A percentile compares a stretch with the other conserved stretches of the same genome.
phyloP scores from a whole-genome alignment of 2,329 filamentous ascomycete species.

The Pseudogymnoascus sp. region DNA sequence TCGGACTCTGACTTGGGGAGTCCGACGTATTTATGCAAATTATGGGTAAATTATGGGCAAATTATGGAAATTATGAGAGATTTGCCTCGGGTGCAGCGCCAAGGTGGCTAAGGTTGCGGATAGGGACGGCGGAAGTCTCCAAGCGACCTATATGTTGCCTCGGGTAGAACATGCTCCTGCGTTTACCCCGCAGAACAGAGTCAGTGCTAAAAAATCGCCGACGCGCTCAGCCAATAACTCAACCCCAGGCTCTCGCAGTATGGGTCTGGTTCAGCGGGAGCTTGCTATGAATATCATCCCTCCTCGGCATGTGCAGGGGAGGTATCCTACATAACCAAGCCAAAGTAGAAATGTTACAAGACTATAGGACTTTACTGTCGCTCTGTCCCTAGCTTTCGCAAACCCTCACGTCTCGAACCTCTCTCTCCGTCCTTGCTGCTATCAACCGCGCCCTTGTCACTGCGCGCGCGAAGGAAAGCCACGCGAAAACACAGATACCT shows the following conservation, averaged over 20 bases:
- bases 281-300: background rate
- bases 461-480: background rate
- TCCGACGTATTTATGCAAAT: background rate
- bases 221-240: background rate
- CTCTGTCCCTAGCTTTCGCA: background rate
- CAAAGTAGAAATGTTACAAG: background rate
- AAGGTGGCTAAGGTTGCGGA: background rate
- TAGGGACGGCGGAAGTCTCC: background rate
- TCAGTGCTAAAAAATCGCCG: background rate
- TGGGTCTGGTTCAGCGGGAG: background rate
- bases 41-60: background rate
- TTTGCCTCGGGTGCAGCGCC: background rate
- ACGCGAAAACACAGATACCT: background rate
- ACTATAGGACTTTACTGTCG: background rate
- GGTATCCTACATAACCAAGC: background rate
- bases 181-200: background rate
- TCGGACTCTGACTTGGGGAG: background rate
- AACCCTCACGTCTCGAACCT: background rate
- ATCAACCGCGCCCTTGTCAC: background rate
- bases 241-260: background rate
- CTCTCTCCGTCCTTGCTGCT: background rate
- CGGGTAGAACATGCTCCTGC: background rate
- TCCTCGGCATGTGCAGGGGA: slow-evolving; percentile 2
- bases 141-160: background rate
- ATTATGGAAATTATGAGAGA: background rate